Base-by-base conservation (phyloP, 495 filamentous ascomycete genomes). In the Aspergillus kassunensis region DNA sequence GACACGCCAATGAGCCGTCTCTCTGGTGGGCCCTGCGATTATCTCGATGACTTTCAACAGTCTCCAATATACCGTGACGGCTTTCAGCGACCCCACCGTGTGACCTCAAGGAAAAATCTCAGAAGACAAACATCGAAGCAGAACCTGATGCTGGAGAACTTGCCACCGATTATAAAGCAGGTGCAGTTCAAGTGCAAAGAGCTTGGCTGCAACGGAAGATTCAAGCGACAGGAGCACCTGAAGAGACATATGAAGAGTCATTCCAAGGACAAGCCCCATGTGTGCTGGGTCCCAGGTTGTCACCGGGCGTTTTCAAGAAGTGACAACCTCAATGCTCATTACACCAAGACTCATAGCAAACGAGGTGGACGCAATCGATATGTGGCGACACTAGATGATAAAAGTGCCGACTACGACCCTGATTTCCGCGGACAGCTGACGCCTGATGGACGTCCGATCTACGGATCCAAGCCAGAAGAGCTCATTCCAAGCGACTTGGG, bases 181-280 rank as follows among this genome's bases (percentile, higher is more conserved):
- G 73, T 76, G 0, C 73, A 74, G 34, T 76, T 76, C 59, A 72
- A 65, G 53, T 81, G 78, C 68, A 68, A 72, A 29, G 65, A 75
- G 29, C 67, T 67, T 8, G 69, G 66, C 12, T 81, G 74, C 58
- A 75, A 76, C 54, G 73, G 69, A 0, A 67, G 69, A 1, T 83
- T 84, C 59, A 82, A 82, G 64, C 63, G 83, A 39, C 77, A 79
- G 30, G 84, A 87, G 51, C 84, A 87, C 51, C 62, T 86, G 1
- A 85, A 84, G 64, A 71, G 84, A 13, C 85, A 88, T 58, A 76
- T 78, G 60, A 73, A 75, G 53, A 81, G 76, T 33, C 80, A 83
- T 44, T 80, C 78, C 12, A 72, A 74, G 49, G 79, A 81, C 48
- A 78, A 72, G 53, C 80, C 80, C 12, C 70, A 73, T 62, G 64